These are phyloP conservation scores for Talaromyces rugulosus DNA, from an alignment of 2,329 filamentous ascomycete species.

Conservation along the genomic window DNA sequence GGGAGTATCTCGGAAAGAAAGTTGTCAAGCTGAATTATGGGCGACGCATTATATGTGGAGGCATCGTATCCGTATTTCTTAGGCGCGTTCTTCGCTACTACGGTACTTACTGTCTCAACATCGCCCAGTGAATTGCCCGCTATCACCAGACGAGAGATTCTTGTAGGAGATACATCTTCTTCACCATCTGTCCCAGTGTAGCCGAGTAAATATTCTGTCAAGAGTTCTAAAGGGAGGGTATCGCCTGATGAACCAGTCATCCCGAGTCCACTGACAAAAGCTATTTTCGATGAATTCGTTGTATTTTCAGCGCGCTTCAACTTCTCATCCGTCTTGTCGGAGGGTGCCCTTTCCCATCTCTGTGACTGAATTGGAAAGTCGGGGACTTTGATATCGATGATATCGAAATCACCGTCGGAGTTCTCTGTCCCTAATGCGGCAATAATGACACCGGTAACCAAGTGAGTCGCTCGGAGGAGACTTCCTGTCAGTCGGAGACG, in stretches of 20 bases:
- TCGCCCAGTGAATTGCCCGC: conserved; percentile 79
- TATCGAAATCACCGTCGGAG: conserved; percentile 83
- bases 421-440: conserved; percentile 96
- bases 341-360: conserved; percentile 65
- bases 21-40: conserved; percentile 76
- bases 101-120: conserved; percentile 23
- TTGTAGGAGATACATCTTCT: conserved; percentile 46
- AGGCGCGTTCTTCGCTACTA: conserved; percentile 43
- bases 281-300: conserved; percentile 63
- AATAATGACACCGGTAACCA: conserved; percentile 90
- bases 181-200: conserved; percentile 57
- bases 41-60: conserved; percentile 78
- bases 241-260: conserved; percentile 76
- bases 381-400: conserved; percentile 83
- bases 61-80: conserved; percentile 97
- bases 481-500: conserved; percentile 74
- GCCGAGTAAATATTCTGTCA: conserved; percentile 83
- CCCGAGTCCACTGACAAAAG: conserved; percentile 81
- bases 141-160: conserved; percentile 81
- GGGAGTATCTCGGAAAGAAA: conserved; percentile 79
- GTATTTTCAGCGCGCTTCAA: conserved; percentile 36
- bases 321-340: conserved; percentile 26
- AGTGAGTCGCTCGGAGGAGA: conserved; percentile 60
- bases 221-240: conserved; percentile 68
- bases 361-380: conserved; percentile 78